Evolutionary conservation across 345 rosid genomes (phyloP).

Genomic region (Litchi chinensis): DNA sequence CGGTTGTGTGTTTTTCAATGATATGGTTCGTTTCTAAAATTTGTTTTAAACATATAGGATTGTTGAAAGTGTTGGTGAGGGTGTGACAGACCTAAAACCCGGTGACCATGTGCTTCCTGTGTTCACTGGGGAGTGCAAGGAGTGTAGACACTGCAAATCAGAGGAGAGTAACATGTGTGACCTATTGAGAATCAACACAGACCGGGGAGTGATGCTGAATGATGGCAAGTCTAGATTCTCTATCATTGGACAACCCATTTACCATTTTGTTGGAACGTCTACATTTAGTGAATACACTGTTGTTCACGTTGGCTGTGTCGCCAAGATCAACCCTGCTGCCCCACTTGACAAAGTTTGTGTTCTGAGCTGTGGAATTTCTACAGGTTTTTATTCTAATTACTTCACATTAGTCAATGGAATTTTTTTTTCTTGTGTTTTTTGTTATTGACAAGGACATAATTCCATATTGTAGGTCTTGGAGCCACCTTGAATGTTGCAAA

Average conservation of each 20-base stretch:
- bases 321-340: slow-evolving; percentile 53
- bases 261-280: slow-evolving; percentile 45
- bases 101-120: slow-evolving; percentile 44
- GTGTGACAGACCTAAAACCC: slow-evolving; percentile 33
- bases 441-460: too few relatives aligned
- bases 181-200: slow-evolving; percentile 39
- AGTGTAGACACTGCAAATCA: slow-evolving; percentile 33
- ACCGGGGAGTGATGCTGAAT: slow-evolving; percentile 38
- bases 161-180: slow-evolving; percentile 43
- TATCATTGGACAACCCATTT: slow-evolving; percentile 39
- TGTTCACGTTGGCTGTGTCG: slow-evolving; percentile 40
- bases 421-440: not conserved
- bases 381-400: slow-evolving; percentile 23
- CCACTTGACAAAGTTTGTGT: slow-evolving; percentile 51
- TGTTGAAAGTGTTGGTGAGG: slow-evolving; percentile 41
- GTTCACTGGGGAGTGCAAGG: slow-evolving; percentile 42
- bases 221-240: slow-evolving; percentile 41
- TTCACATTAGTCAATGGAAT: not conserved
- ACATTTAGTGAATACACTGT: slow-evolving; percentile 49
- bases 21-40: not conserved
- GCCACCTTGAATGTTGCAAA: slow-evolving; percentile 50
- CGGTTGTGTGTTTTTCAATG: not conserved
- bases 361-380: slow-evolving; percentile 52
- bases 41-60: slow-evolving; percentile 16
- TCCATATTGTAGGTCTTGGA: slow-evolving; percentile 32